A percentile compares a stretch with the other conserved stretches of the same genome.
Conservation (phyloP, 768 basidiomycete species). For the Sporobolomyces phaffii region DNA sequence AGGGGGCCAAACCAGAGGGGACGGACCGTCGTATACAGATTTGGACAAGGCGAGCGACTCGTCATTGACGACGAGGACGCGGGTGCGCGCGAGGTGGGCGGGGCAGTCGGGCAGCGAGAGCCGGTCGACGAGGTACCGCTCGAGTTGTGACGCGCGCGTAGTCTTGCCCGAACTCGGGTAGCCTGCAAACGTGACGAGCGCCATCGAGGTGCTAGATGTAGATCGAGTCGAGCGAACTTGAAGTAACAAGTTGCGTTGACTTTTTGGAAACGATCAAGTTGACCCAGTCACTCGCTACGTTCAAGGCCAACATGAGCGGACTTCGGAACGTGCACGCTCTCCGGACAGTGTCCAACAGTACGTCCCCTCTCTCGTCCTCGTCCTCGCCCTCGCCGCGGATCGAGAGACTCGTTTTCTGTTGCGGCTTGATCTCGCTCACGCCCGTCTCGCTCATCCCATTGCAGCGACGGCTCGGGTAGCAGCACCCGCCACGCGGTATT, state of each 20-base stretch:
- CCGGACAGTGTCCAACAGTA: not conserved
- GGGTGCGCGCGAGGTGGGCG: not conserved
- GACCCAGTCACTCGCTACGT: no score
- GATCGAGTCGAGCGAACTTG: no score
- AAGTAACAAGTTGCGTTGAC: no score
- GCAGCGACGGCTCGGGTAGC: not conserved
- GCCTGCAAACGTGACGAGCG: slow-evolving; percentile 82
- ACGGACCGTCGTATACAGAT: slow-evolving; percentile 39
- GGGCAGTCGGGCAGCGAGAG: slow-evolving; percentile 4
- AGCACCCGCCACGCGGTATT: not conserved
- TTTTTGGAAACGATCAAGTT: not conserved
- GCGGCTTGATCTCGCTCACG: no score
- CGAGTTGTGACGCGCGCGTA: slow-evolving; percentile 62
- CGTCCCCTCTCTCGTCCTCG: no score
- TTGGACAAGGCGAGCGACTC: slow-evolving; percentile 34
- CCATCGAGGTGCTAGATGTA: slow-evolving; percentile 54
- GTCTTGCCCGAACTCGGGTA: slow-evolving; percentile 85
- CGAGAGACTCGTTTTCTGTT: no score
- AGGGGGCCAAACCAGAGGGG: not conserved
- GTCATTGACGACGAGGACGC: slow-evolving; percentile 40
- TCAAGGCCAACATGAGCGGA: not conserved
- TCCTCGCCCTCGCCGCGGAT: no score
- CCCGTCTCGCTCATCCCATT: no score
- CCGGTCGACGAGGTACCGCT: slow-evolving; percentile 52
- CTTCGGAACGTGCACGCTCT: not conserved